Conservation (phyloP, 805 yeast genomes). For the Kazachstania psychrophila region DNA sequence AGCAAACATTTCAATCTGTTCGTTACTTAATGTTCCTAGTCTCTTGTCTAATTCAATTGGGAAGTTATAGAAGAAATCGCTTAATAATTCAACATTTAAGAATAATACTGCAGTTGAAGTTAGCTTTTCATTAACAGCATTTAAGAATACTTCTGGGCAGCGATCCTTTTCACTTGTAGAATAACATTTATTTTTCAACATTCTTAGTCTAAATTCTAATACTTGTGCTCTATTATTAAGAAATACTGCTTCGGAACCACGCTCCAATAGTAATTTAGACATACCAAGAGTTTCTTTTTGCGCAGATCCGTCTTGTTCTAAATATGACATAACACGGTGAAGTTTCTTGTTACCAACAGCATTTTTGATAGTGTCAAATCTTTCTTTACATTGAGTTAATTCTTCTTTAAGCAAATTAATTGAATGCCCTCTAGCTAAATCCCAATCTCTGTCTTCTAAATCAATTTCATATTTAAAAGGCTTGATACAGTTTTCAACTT, state of each 20-base stretch:
- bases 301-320: conserved; percentile 31
- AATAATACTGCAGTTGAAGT: conserved; percentile 90
- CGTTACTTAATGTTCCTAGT: conserved; percentile 52
- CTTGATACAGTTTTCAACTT: conserved; percentile 95
- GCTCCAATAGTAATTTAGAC: conserved; percentile 59
- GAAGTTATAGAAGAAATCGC: conserved; percentile 92
- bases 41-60: conserved; percentile 85
- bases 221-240: conserved; percentile 63
- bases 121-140: conserved; percentile 83
- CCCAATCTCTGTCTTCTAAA: conserved; percentile 93
- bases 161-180: conserved; percentile 71
- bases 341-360: conserved; percentile 79
- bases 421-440: conserved; percentile 68
- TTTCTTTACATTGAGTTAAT: conserved; percentile 65
- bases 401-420: conserved; percentile 71
- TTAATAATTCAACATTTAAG: conserved; percentile 82
- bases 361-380: conserved; percentile 48
- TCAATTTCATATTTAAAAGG: conserved; percentile 97
- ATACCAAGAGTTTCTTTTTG: conserved; percentile 66
- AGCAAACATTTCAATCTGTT: conserved; percentile 82
- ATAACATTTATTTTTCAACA: conserved; percentile 67
- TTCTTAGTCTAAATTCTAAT: conserved; percentile 63
- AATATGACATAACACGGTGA: conserved; percentile 69
- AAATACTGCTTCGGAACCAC: conserved; percentile 80
- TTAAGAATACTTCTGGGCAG: conserved; percentile 91